These are phyloP conservation scores for Nyssa sinensis DNA, from an alignment of 148 eudicot genomes.

Conservation along the genomic window DNA sequence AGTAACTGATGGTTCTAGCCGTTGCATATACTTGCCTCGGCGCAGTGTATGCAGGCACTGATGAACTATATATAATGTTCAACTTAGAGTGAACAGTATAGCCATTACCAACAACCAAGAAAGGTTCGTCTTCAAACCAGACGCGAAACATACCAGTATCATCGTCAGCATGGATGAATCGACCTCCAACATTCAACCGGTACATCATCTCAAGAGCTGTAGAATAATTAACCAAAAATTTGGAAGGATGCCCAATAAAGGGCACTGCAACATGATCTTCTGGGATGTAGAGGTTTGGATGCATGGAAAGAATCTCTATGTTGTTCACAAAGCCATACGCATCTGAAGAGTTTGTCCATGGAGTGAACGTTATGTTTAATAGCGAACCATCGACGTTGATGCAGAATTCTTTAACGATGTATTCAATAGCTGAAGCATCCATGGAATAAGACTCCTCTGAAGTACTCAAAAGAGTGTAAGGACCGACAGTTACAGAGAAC, in stretches of 20 bases:
- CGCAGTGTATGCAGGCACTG: background rate
- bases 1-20: background rate
- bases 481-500: background rate
- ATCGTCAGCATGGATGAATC: background rate
- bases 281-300: background rate
- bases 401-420: constrained; percentile 1
- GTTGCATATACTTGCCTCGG: background rate
- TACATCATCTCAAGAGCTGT: background rate
- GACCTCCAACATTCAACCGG: background rate
- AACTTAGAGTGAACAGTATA: background rate
- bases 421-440: background rate
- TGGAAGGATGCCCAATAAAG: background rate
- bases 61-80: background rate
- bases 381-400: background rate
- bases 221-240: background rate
- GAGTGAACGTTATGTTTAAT: background rate
- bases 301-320: background rate
- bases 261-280: background rate
- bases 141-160: background rate
- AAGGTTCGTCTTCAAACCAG: background rate
- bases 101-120: background rate
- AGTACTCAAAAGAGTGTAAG: background rate
- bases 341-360: background rate
- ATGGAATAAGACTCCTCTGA: background rate
- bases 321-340: background rate